Evolutionary conservation across 2,329 filamentous ascomycete genomes (phyloP).

Genomic region (Coccinonectria pachysandricola): DNA sequence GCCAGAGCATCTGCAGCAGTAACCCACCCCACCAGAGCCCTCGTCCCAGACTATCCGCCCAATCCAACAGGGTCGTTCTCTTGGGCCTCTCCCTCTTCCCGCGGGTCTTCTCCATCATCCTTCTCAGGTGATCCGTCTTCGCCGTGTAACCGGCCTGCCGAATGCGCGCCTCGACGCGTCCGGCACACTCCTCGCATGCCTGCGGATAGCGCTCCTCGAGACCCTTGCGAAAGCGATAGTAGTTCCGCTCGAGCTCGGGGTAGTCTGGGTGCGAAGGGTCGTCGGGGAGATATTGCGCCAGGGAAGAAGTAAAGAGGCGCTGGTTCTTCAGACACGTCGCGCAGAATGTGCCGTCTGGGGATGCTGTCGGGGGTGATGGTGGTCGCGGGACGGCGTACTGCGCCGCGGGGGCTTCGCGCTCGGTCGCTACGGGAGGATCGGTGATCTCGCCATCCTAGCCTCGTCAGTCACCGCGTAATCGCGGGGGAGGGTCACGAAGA

Average conservation of each 20-base stretch:
- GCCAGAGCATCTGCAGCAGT: conserved; percentile 40
- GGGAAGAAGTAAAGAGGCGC: conserved; percentile 60
- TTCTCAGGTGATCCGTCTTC: conserved; percentile 68
- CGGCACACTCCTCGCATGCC: conserved; percentile 73
- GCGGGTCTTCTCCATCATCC: conserved; percentile 60
- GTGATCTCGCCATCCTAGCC: conserved; percentile 74
- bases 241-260: conserved; percentile 53
- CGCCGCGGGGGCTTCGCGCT: conserved; percentile 30
- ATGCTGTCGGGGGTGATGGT: conserved; percentile 12
- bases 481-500: too few relatives aligned
- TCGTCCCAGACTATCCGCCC: conserved; percentile 31
- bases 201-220: conserved; percentile 82
- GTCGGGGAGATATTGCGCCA: conserved; percentile 69
- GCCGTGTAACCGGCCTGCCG: conserved; percentile 67
- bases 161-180: conserved; percentile 59
- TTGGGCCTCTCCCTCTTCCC: conserved; percentile 19
- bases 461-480: conserved; percentile 8
- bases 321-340: conserved; percentile 81
- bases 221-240: conserved; percentile 58
- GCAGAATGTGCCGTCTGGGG: conserved; percentile 48
- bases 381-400: conserved; percentile 38
- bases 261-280: conserved; percentile 59
- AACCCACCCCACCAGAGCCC: conserved; percentile 40
- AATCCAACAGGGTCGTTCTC: conserved; percentile 30
- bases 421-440: conserved; percentile 62